Percentiles rank a stretch among this genome's conserved stretches.
These are phyloP conservation scores for Stachybotrys echinatus DNA, from an alignment of 2,329 filamentous ascomycete genomes.

Conservation along the genomic window DNA sequence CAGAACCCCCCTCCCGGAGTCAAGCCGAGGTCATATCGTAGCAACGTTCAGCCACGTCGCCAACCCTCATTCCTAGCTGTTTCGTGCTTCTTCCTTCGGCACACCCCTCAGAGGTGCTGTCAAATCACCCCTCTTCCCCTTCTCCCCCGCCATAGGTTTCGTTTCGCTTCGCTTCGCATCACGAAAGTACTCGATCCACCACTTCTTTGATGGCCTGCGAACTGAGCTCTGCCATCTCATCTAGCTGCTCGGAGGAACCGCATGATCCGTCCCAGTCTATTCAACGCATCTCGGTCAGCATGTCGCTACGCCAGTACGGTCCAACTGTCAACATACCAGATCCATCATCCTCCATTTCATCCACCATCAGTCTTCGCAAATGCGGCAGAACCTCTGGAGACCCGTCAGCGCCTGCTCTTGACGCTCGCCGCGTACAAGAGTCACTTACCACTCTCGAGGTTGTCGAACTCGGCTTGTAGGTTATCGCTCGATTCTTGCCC, in stretches of 20 bases:
- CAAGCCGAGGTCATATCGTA: no score
- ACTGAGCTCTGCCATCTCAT: conserved; percentile 41
- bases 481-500: not conserved
- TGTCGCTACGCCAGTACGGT: not conserved
- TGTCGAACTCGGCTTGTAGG: conserved; percentile 14
- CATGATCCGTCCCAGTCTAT: conserved; percentile 51
- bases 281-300: not conserved
- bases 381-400: conserved; percentile 33
- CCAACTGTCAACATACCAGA: conserved; percentile 45
- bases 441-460: conserved; percentile 19
- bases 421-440: not conserved
- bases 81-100: no score
- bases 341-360: conserved; percentile 53
- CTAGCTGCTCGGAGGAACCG: conserved; percentile 50
- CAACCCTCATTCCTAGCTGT: no score
- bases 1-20: no score
- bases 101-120: no score
- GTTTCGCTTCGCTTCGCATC: no score
- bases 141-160: no score
- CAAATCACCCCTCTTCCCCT: no score
- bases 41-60: no score
- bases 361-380: conserved; percentile 50
- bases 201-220: conserved; percentile 36
- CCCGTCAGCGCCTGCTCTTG: not conserved
- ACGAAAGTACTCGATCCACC: conserved; percentile 11